Percentiles rank a stretch among this genome's conserved stretches.
phyloP scores from a whole-genome alignment of 768 basidiomycete species.

The Amanita rimosa region DNA sequence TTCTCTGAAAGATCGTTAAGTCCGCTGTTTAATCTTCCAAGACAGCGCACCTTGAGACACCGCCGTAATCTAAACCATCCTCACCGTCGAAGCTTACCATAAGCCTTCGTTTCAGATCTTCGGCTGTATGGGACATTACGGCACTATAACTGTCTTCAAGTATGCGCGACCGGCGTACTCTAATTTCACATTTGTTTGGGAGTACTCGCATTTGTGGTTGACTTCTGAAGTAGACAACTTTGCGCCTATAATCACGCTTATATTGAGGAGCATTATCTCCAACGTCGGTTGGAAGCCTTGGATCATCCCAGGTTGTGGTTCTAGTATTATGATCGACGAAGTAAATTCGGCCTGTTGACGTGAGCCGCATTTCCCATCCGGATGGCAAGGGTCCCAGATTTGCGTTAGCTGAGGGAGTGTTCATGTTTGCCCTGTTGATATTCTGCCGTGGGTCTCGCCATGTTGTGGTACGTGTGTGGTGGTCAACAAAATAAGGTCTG shows the following conservation, averaged over 20 bases:
- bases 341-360: conserved; percentile 75
- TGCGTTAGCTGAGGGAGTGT: conserved; percentile 37
- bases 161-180: conserved; percentile 68
- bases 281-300: conserved; percentile 69
- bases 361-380: conserved; percentile 93
- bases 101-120: conserved; percentile 58
- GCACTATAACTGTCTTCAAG: conserved; percentile 82
- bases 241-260: conserved; percentile 86
- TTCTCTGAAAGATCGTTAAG: conserved; percentile 35
- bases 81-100: conserved; percentile 74
- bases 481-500: conserved; percentile 49
- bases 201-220: conserved; percentile 75
- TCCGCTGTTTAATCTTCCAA: conserved; percentile 3
- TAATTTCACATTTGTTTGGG: conserved; percentile 80
- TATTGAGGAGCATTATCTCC: conserved; percentile 92
- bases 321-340: conserved; percentile 89
- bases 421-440: conserved; percentile 32
- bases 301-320: conserved; percentile 92
- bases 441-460: conserved; percentile 79
- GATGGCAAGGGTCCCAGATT: conserved; percentile 77
- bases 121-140: conserved; percentile 70
- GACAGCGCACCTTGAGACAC: conserved; percentile 48
- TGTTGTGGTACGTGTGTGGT: conserved; percentile 83
- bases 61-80: conserved; percentile 72
- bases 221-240: conserved; percentile 86